These are phyloP conservation scores for Torulaspora gathmanii DNA, from an alignment of 805 yeast species.

Conservation along the genomic window DNA sequence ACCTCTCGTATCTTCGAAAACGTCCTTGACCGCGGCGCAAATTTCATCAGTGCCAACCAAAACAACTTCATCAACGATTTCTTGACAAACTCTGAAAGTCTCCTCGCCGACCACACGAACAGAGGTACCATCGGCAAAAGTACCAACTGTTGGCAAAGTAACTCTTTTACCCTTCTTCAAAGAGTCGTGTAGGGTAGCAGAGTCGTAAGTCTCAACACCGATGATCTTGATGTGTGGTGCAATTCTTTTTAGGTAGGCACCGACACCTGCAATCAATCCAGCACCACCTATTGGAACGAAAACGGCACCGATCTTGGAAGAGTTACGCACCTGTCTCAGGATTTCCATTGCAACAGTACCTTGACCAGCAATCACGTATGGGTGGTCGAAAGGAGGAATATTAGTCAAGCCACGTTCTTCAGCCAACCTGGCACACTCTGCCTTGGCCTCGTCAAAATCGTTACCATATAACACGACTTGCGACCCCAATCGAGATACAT, in stretches of 20 bases:
- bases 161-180: conserved; percentile 52
- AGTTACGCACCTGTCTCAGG: conserved; percentile 69
- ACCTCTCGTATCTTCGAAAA: conserved; percentile 91
- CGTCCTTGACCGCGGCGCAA: conserved; percentile 94
- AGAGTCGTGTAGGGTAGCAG: conserved; percentile 84
- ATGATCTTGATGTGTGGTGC: conserved; percentile 97
- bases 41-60: conserved; percentile 87
- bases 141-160: conserved; percentile 70
- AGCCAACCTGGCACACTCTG: conserved; percentile 73
- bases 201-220: conserved; percentile 95
- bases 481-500: conserved; percentile 88
- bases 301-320: conserved; percentile 71
- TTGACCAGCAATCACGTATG: conserved; percentile 97
- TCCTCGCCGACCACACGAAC: conserved; percentile 87
- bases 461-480: conserved; percentile 91
- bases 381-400: conserved; percentile 98
- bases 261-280: conserved; percentile 88
- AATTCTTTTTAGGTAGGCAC: conserved; percentile 82
- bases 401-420: conserved; percentile 70
- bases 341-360: conserved; percentile 96
- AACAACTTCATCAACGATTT: conserved; percentile 84
- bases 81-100: conserved; percentile 73
- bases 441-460: conserved; percentile 92
- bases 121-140: conserved; percentile 98
- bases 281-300: conserved; percentile 97